Evolutionary conservation across 306 rosid genomes (phyloP), one percentile per base, ranked within the genome.

Genomic region (Dalbergia oliveri): DNA sequence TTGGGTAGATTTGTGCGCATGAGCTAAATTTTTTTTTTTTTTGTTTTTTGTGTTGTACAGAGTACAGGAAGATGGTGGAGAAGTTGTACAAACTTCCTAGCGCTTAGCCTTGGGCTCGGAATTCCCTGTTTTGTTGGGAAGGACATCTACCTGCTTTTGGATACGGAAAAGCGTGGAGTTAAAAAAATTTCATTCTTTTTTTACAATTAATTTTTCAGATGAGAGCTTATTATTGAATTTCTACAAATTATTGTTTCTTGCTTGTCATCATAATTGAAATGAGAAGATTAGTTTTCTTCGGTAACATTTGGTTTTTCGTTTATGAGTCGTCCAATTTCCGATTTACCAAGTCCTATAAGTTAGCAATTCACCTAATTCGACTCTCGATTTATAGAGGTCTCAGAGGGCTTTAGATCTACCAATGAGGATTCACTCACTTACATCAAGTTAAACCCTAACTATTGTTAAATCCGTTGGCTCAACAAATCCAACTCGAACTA

Each of bases 11-110:
- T 65, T 56, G 67, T 63, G 9, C 12, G 15, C 3, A 49, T 18
- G 35, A 51, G 44, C 74, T 84, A 11, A 71, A 47, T 44, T 45
- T 43, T 15, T 41, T 62, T 81, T 68, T 41, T 15, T 1, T 68
- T 21, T 21, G n/a, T n/a, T n/a, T n/a, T n/a, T n/a, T n/a, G 49
- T 81, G 41, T 31, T 39, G 4, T 82, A 66, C 94, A 94, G 98
- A 92, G 39, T 94, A 94, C 81, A 85, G 97, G 80, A 94, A 90
- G 91, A 91, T 88, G 98, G 97, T 94, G 82, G 97, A 89, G 92
- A 94, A 91, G 88, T 47, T 89, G 86, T 88, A 90, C 93, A 94
- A 92, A 82, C 72, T 84, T 65, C 86, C 93, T 53, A 79, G 9
- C 23, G 91, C 94, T 78, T 88, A 84, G 72, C 9, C 37, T 81